Evolutionary conservation across 345 rosid species (phyloP).

Genomic region (Eucalyptus pauciflora): DNA sequence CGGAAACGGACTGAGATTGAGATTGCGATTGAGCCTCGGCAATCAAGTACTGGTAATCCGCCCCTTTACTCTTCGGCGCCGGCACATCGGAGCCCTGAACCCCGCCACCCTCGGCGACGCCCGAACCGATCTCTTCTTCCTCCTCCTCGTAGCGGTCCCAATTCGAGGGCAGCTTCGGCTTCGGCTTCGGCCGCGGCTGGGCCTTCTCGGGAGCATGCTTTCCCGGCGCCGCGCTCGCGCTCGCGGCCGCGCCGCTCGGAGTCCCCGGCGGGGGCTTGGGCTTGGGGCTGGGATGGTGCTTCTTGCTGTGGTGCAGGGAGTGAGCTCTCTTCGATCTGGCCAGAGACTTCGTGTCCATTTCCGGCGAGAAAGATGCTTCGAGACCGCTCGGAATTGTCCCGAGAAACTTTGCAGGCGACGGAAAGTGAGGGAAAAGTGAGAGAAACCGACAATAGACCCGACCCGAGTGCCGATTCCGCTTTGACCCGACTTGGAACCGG

Average conservation of each 20-base stretch:
- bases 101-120: not conserved
- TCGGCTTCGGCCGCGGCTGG: not conserved
- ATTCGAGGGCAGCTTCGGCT: conserved; percentile 53
- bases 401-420: not conserved
- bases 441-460: not conserved
- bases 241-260: conserved; percentile 1
- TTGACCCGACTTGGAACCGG: not conserved
- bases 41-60: conserved; percentile 52
- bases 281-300: conserved; percentile 32
- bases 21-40: conserved; percentile 48
- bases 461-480: not conserved
- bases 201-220: conserved; percentile 25
- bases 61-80: conserved; percentile 77
- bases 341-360: conserved; percentile 67
- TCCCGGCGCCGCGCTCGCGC: conserved; percentile 6
- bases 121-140: conserved; percentile 23
- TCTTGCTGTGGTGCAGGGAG: conserved; percentile 54
- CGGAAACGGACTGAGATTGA: conserved; percentile 14
- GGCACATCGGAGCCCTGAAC: conserved; percentile 11
- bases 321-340: conserved; percentile 92
- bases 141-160: conserved; percentile 62
- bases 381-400: not conserved
- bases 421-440: not conserved
- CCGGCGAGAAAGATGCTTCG: not conserved
- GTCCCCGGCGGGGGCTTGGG: conserved; percentile 8